Percentiles rank a stretch among this genome's conserved stretches.
phyloP scores from a whole-genome alignment of 73 alveolate species.

The Diophrys sp. region DNA sequence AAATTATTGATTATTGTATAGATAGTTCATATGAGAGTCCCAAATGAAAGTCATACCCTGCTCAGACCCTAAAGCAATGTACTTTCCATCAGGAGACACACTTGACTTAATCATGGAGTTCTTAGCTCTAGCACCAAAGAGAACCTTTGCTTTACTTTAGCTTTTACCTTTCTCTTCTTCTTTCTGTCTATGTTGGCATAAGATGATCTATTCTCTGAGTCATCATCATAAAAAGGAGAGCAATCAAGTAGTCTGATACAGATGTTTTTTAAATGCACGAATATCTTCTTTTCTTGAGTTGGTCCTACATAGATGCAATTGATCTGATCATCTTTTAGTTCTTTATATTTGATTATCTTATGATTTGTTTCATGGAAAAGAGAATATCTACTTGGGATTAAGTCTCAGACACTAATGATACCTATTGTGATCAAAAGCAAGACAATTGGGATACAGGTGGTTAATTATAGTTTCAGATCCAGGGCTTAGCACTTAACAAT shows the following conservation, averaged over 20 bases:
- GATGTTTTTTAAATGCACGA: slow-evolving; percentile 91
- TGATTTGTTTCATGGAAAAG: slow-evolving; percentile 70
- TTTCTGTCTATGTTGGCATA: neutral
- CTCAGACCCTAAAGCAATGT: slow-evolving; percentile 91
- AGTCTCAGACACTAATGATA: slow-evolving; percentile 77
- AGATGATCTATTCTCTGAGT: neutral
- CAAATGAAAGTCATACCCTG: slow-evolving; percentile 92
- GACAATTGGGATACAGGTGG: slow-evolving; percentile 91
- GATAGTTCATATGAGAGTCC: slow-evolving; percentile 78
- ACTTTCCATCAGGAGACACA: slow-evolving; percentile 92
- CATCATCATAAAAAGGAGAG: slow-evolving; percentile 32
- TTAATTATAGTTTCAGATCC: neutral
- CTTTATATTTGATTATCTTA: slow-evolving; percentile 69
- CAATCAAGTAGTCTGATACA: slow-evolving; percentile 88
- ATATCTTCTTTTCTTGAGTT: slow-evolving; percentile 67
- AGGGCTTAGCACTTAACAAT: neutral
- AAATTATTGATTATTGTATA: slow-evolving; percentile 66
- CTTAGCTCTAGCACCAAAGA: slow-evolving; percentile 88
- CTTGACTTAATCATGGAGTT: slow-evolving; percentile 77
- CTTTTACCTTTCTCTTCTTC: slow-evolving; percentile 3
- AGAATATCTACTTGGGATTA: slow-evolving; percentile 62
- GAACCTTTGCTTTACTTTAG: slow-evolving; percentile 70
- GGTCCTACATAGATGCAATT: slow-evolving; percentile 81
- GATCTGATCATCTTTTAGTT: slow-evolving; percentile 87
- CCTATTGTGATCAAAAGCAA: slow-evolving; percentile 86